A percentile compares a stretch with the other conserved stretches of the same genome.
phyloP scores from a whole-genome alignment of 1,284 basidiomycete genomes.

The Melampsora americana region DNA sequence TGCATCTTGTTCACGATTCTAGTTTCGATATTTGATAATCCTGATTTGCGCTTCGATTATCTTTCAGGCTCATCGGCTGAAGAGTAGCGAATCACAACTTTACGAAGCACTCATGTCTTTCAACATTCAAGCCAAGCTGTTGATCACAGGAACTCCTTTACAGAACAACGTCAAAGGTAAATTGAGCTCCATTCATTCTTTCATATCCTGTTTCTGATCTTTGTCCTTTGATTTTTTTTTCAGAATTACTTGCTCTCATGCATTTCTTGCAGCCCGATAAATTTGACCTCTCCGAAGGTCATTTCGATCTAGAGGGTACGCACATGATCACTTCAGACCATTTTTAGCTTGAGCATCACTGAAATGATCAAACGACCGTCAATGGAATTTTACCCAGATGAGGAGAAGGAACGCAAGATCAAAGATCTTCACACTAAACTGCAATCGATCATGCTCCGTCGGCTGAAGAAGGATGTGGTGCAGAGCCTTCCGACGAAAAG shows the following conservation, averaged over 20 bases:
- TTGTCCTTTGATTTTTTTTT: constrained; percentile 32
- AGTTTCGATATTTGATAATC: background rate
- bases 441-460: constrained; percentile 88
- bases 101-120: constrained; percentile 92
- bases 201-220: background rate
- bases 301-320: constrained; percentile 44
- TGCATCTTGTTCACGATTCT: constrained; percentile 46
- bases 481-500: constrained; percentile 96
- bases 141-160: constrained; percentile 96
- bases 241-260: constrained; percentile 92
- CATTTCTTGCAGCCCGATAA: constrained; percentile 99
- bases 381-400: constrained; percentile 58
- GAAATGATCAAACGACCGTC: background rate
- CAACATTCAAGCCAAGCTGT: constrained; percentile 80
- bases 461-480: constrained; percentile 95
- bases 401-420: constrained; percentile 89
- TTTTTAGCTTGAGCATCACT: constrained; percentile 47
- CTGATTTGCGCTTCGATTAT: constrained; percentile 6
- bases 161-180: constrained; percentile 98
- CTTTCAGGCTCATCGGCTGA: constrained; percentile 83
- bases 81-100: constrained; percentile 95
- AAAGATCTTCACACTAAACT: constrained; percentile 90
- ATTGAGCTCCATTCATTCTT: constrained; percentile 47
- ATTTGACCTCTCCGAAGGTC: constrained; percentile 61
- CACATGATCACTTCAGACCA: constrained; percentile 14